Base-by-base conservation (phyloP, 2,329 filamentous ascomycete genomes). In the Exophiala alcalophila region DNA sequence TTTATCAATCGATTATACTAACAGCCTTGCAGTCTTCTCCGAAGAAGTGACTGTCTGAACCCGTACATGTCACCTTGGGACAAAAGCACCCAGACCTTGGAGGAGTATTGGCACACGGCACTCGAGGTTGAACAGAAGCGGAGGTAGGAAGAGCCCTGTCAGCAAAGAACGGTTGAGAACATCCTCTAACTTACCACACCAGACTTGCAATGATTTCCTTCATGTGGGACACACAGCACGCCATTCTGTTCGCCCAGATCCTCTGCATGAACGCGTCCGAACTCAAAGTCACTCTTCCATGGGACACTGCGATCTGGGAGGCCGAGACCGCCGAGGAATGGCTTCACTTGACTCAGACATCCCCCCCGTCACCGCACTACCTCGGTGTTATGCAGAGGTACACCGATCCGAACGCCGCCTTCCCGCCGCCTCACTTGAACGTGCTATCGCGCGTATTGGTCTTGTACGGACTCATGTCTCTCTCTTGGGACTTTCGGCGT, bases 261-360 rank as follows among this genome's bases (percentile, higher is more conserved):
- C 67, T 83, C 0, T 82, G 78, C 60, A 82, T 82, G 78, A 81
- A 77, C 1, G 76, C 78, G 0, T 81, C 81, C 35, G 78, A 82
- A 53, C 67, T 83, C 1, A 70, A 76, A 1, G 69, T 77, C 0
- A 67, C 70, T 2, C 58, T 82, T 2, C 79, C 78, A 0, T 81
- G 76, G 53, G 67, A 71, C 27, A 68, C 77, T 35, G 57, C 65
- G 0, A 53, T 74, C 0, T 83, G 79, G 78, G 78, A 81, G 57
- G 77, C 79, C 2, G 59, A 66, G 1, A 71, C 74, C 0, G 70
- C 76, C 0, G 64, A 68, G 5, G 67, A 71, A 24, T 78, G 77
- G 77, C 63, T 65, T 1, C 64, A 67, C 2, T 51, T 67, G 5
- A 67, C 68, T 1, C 50, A 62, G 18, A 60, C 61, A 34, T 64